Base-by-base conservation (phyloP, 805 yeast species). In the Wickerhamomyces silvicola region DNA sequence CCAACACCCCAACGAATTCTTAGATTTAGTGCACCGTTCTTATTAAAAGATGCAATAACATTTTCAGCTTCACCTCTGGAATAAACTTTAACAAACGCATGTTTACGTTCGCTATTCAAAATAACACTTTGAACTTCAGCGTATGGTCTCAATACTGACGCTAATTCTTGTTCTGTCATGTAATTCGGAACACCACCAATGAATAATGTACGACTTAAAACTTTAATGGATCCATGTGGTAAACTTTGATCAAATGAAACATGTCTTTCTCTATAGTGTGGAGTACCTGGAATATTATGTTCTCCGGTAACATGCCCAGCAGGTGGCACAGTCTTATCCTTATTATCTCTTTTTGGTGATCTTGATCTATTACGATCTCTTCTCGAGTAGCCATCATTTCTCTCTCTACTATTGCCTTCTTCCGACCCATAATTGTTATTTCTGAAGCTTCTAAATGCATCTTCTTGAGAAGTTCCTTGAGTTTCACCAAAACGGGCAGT, bases 1-100 rank as follows among this genome's bases (percentile, higher is more conserved):
- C 98, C 98, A 41, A 92, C 97, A 45, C 97, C 98, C 98, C 98
- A 92, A 54, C 96, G 73, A 5, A 94, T 84, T 60, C 97, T 75
- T 45, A 92, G 65, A 22, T 45, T 75, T 64, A 53, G 61, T 8
- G 72, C 57, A 24, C 81, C 80, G 40, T 78, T 79, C 45, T 78
- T 75, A 50, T 76, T 76, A 62, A 88, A 86, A 25, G 77, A 72
- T 24, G 72, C 66, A 36, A 86, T 70, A 10, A 87, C 87, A 39
- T 68, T 73, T 55, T 84, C 96, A 19, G 98, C 98, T 58, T 90
- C 97, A 22, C 68, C 70, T 59, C 98, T 75, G 15, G 94, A 84
- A 55, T 82, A 86, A 17, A 88, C 94, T 60, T 92, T 92, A 28
- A 90, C 94, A 52, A 92, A 92, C 0, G 97, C 98, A 60, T 92